A percentile compares a stretch with the other conserved stretches of the same genome.
phyloP scores from a whole-genome alignment of 2,329 filamentous ascomycete species.

The Bipolaris oryzae region DNA sequence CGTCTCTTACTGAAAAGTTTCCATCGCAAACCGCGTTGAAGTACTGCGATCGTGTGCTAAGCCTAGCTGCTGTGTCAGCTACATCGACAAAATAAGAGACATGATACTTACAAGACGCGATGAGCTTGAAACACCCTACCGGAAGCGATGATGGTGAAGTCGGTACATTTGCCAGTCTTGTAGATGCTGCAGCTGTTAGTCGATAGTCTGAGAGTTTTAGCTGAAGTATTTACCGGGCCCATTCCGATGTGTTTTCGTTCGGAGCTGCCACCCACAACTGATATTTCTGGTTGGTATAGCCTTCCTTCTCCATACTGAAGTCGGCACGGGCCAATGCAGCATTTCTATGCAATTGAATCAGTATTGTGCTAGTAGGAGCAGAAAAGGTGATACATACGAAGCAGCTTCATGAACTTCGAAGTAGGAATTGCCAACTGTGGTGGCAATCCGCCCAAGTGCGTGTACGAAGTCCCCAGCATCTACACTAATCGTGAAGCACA shows the following conservation, averaged over 20 bases:
- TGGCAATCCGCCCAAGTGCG: constrained; percentile 12
- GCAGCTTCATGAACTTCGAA: constrained; percentile 22
- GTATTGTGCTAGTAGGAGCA: not conserved
- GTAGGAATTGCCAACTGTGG: constrained; percentile 12
- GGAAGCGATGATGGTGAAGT: constrained; percentile 28
- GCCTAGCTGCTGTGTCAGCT: constrained; percentile 13
- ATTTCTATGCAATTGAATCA: constrained; percentile 4
- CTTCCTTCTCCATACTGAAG: constrained; percentile 22
- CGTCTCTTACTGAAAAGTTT: constrained; percentile 18
- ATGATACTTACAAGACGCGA: constrained; percentile 21
- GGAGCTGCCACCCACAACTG: constrained; percentile 11
- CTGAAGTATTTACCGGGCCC: constrained; percentile 13
- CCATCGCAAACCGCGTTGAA: constrained; percentile 29
- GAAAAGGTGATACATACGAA: constrained; percentile 7
- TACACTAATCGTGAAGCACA: constrained; percentile 16
- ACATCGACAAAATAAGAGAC: not conserved
- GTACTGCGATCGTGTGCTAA: constrained; percentile 24
- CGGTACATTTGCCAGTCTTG: constrained; percentile 25
- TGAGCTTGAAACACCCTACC: constrained; percentile 26
- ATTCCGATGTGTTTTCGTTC: constrained; percentile 8
- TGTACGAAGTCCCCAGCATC: constrained; percentile 18
- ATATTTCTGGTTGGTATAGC: not conserved
- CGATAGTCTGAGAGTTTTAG: not conserved
- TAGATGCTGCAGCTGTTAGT: constrained; percentile 18
- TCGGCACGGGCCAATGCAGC: constrained; percentile 9